A percentile compares a stretch with the other conserved stretches of the same genome.
phyloP scores from a whole-genome alignment of 78 protist genomes.

The Carpediemonas membranifera region DNA sequence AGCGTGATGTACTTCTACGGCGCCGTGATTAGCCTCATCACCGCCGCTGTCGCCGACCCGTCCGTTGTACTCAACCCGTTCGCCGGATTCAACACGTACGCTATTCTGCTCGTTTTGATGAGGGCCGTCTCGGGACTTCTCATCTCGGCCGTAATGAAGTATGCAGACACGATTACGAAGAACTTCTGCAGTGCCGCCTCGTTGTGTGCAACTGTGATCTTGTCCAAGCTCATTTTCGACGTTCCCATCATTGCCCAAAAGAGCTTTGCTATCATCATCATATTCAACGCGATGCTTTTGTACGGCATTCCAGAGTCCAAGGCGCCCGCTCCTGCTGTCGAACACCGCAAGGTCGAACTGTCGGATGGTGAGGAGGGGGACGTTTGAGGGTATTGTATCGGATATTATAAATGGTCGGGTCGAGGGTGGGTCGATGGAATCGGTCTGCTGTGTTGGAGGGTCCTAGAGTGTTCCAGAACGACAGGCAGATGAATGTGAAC shows the following conservation, averaged over 20 bases:
- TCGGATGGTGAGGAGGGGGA: background rate
- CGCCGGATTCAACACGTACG: background rate
- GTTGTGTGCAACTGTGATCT: background rate
- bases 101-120: background rate
- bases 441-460: no score
- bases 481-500: no score
- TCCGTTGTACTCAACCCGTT: background rate
- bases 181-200: slow-evolving; percentile 1
- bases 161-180: slow-evolving; percentile 15
- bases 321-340: no score
- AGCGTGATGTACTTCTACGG: background rate
- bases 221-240: background rate
- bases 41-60: background rate
- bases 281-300: background rate
- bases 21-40: background rate
- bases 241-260: background rate
- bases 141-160: slow-evolving; percentile 12
- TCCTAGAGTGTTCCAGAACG: no score
- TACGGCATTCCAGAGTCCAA: no score
- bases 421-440: no score
- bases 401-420: no score
- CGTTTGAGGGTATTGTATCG: no score
- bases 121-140: slow-evolving; percentile 10
- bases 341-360: background rate
- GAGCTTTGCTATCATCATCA: background rate